phyloP scores from a whole-genome alignment of 2,329 filamentous ascomycete species.

The Aspergillus intermedius region DNA sequence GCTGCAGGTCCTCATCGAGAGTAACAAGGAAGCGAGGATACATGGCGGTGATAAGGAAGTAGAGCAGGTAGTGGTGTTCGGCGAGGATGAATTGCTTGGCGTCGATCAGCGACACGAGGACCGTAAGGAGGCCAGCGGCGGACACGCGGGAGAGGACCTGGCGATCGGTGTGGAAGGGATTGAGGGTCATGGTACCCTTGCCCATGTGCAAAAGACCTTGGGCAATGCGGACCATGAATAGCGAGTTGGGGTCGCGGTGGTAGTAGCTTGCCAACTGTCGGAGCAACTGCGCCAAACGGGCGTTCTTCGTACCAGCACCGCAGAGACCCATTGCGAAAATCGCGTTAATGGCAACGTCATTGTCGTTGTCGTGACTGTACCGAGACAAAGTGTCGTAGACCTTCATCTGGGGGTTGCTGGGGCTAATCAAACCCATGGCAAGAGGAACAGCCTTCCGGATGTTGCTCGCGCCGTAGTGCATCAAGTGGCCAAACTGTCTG shows the following conservation, averaged over 20 bases:
- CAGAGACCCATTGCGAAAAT: conserved; percentile 99
- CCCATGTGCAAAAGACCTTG: conserved; percentile 98
- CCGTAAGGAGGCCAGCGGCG: conserved; percentile 79
- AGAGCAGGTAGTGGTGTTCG: conserved; percentile 84
- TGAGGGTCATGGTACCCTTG: conserved; percentile 92
- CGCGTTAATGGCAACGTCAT: conserved; percentile 94
- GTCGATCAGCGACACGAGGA: conserved; percentile 89
- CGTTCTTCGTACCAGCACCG: conserved; percentile 96
- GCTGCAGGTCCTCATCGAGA: conserved; percentile 88
- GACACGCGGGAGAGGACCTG: conserved; percentile 90
- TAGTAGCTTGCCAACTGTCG: conserved; percentile 97
- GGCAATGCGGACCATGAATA: conserved; percentile 99
- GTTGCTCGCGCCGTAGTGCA: conserved; percentile 98
- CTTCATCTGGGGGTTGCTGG: conserved; percentile 99
- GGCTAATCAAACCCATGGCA: conserved; percentile 92
- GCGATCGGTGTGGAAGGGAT: conserved; percentile 98
- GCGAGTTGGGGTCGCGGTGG: conserved; percentile 86
- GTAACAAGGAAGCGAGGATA: conserved; percentile 94
- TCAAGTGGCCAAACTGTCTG: conserved; percentile 92
- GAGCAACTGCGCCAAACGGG: conserved; percentile 85
- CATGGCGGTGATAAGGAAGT: conserved; percentile 96
- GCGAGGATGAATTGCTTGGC: conserved; percentile 75
- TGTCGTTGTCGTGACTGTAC: conserved; percentile 98
- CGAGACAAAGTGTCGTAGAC: conserved; percentile 96
- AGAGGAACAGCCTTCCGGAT: conserved; percentile 93